Conservation (phyloP, 495 filamentous ascomycete genomes). For the Podospora anserina region DNA sequence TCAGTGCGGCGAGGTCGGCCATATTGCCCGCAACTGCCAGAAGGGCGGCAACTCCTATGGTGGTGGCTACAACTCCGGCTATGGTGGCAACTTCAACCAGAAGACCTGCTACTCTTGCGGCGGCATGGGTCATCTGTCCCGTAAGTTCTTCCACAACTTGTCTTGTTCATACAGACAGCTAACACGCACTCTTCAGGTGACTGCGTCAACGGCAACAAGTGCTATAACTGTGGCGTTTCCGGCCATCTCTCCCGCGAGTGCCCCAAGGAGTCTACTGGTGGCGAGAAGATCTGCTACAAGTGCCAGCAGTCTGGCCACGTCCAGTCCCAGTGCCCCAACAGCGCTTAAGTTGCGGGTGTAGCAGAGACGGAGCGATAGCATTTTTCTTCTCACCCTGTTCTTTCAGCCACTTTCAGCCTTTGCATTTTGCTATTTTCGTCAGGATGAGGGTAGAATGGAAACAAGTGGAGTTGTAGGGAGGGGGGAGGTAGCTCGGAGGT, state of each 20-base stretch:
- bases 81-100: conserved; percentile 50
- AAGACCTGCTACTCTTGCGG: conserved; percentile 83
- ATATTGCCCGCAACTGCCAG: conserved; percentile 95
- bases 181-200: conserved; percentile 49
- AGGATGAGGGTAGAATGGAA: conserved; percentile 22
- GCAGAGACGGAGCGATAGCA: conserved; percentile 15
- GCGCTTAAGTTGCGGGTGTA: conserved; percentile 22
- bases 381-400: conserved; percentile 20
- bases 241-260: conserved; percentile 95
- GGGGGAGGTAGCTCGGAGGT: conserved; percentile 22
- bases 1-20: conserved; percentile 86
- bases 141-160: conserved; percentile 39
- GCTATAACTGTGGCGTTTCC: conserved; percentile 98
- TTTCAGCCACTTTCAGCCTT: conserved; percentile 22
- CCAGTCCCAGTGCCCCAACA: conserved; percentile 83
- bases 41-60: conserved; percentile 50
- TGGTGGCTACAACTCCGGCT: conserved; percentile 47
- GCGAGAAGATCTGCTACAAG: conserved; percentile 97
- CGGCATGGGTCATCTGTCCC: conserved; percentile 93
- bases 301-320: conserved; percentile 98
- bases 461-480: conserved; percentile 19
- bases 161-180: conserved; percentile 12
- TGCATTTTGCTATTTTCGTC: conserved; percentile 22
- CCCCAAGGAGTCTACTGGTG: conserved; percentile 73
- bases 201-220: conserved; percentile 98